Percentiles rank a stretch among this genome's conserved stretches.
phyloP scores from a whole-genome alignment of 2,329 filamentous ascomycete genomes.

The Plectosphaerella plurivora region DNA sequence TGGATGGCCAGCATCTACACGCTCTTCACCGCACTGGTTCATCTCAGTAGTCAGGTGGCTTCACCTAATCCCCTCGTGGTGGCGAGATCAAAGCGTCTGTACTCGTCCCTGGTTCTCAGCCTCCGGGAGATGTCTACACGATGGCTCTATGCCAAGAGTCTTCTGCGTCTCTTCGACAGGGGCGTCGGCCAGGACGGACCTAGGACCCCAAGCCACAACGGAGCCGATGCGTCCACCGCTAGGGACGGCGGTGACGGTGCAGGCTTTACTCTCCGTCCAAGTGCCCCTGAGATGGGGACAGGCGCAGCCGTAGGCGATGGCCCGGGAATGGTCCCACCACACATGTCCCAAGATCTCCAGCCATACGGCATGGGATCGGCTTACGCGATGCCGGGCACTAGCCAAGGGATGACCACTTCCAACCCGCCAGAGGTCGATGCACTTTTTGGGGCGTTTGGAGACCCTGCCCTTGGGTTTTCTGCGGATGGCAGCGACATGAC shows the following conservation, averaged over 20 bases:
- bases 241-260: slow-evolving; percentile 4
- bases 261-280: slow-evolving; percentile 16
- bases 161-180: slow-evolving; percentile 23
- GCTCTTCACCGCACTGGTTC: slow-evolving; percentile 25
- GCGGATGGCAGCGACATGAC: slow-evolving; percentile 10
- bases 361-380: no score
- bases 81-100: slow-evolving; percentile 21
- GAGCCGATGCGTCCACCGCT: no score
- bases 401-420: no score
- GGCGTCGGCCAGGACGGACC: background rate
- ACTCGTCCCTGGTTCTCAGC: slow-evolving; percentile 21
- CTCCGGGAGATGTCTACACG: slow-evolving; percentile 20
- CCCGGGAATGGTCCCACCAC: background rate
- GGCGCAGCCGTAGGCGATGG: background rate
- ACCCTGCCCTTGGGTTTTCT: no score
- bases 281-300: background rate
- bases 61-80: slow-evolving; percentile 23
- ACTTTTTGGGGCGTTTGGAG: background rate
- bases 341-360: no score
- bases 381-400: no score
- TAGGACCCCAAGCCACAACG: no score
- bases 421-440: background rate
- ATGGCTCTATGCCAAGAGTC: slow-evolving; percentile 26
- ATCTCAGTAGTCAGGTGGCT: slow-evolving; percentile 19
- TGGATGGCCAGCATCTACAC: slow-evolving; percentile 22